Evolutionary conservation across 306 rosid genomes (phyloP).

Genomic region (Cicer cuneatum): DNA sequence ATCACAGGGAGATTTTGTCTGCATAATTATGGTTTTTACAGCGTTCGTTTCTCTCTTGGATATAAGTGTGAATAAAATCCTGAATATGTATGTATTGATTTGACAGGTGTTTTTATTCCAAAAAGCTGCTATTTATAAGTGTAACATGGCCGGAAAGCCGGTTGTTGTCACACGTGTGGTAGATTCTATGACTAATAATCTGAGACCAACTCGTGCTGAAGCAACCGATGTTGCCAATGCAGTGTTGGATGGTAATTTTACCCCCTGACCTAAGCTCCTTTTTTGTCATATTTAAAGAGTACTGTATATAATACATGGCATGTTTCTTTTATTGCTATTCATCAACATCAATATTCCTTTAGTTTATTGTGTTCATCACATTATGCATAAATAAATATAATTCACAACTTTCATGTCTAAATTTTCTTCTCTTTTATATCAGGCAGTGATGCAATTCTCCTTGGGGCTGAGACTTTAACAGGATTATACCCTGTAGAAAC

Average conservation of each 20-base stretch:
- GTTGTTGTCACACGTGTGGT: slow-evolving; percentile 97
- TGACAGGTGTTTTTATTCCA: slow-evolving; percentile 88
- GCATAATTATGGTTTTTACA: slow-evolving; percentile 4
- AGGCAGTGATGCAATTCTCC: slow-evolving; percentile 97
- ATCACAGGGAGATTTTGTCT: slow-evolving; percentile 4
- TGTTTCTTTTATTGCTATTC: too few relatives aligned
- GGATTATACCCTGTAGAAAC: slow-evolving; percentile 94
- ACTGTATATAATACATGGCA: too few relatives aligned
- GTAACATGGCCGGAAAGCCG: slow-evolving; percentile 98
- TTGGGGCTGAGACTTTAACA: slow-evolving; percentile 94
- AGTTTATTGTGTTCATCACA: slow-evolving; percentile 21
- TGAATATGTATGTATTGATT: slow-evolving; percentile 29
- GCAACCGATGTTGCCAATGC: slow-evolving; percentile 99
- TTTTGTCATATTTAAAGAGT: slow-evolving; percentile 36
- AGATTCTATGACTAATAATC: slow-evolving; percentile 94
- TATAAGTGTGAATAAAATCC: neutral
- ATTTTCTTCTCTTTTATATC: slow-evolving; percentile 40
- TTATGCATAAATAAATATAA: slow-evolving; percentile 26
- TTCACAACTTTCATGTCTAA: slow-evolving; percentile 30
- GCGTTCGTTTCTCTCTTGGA: slow-evolving; percentile 10
- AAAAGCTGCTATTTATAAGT: slow-evolving; percentile 94
- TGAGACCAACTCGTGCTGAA: slow-evolving; percentile 99
- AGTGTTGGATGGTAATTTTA: slow-evolving; percentile 78
- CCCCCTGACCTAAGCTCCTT: neutral
- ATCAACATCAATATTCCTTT: slow-evolving; percentile 16